These are phyloP conservation scores for Pulveroboletus frians DNA, from an alignment of 768 basidiomycete genomes.

Conservation along the genomic window DNA sequence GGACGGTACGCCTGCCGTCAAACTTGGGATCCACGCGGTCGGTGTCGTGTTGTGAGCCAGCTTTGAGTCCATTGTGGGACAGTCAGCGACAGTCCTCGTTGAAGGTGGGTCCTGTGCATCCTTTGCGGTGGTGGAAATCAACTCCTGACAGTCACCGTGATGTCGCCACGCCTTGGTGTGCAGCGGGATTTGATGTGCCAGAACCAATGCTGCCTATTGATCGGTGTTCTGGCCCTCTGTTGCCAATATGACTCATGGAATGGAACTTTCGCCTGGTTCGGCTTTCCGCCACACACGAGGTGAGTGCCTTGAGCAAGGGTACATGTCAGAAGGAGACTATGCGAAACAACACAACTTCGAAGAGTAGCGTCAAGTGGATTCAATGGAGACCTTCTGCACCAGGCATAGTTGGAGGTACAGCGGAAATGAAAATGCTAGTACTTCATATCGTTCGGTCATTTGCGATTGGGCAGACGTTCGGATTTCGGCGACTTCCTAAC, in stretches of 20 bases:
- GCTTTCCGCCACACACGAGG: background rate
- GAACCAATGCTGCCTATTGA: conserved; percentile 2
- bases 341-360: background rate
- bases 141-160: background rate
- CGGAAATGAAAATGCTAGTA: background rate
- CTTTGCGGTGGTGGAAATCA: background rate
- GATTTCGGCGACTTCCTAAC: background rate
- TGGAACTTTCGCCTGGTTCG: background rate
- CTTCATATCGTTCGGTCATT: background rate
- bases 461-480: background rate
- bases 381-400: background rate
- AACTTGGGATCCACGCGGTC: background rate
- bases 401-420: background rate
- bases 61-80: background rate
- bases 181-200: background rate
- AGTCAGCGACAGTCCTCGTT: background rate
- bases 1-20: background rate
- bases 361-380: background rate
- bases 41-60: background rate
- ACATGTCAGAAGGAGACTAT: background rate
- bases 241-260: background rate
- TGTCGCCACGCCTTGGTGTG: background rate
- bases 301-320: background rate
- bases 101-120: no score
- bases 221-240: conserved; percentile 5